phyloP scores from a whole-genome alignment of 2,329 filamentous ascomycete genomes.

The Tolypocladium inflatum region DNA sequence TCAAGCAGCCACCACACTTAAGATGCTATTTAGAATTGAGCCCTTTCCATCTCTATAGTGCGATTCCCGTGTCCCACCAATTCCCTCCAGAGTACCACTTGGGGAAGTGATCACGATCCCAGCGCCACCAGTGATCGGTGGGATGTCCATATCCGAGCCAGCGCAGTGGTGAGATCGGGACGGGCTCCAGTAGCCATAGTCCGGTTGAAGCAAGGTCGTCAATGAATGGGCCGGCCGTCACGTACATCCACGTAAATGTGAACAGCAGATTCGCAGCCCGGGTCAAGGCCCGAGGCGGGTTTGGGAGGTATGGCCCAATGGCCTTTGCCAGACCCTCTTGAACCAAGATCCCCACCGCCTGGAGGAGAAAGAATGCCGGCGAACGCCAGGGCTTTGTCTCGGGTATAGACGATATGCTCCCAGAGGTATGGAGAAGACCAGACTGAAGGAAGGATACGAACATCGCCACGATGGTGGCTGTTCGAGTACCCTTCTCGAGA shows the following conservation, averaged over 20 bases:
- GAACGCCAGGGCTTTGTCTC: slow-evolving; percentile 40
- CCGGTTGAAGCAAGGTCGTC: slow-evolving; percentile 69
- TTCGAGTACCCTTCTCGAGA: slow-evolving; percentile 21
- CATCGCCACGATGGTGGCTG: slow-evolving; percentile 17
- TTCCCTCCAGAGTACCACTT: slow-evolving; percentile 46
- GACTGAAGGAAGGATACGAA: slow-evolving; percentile 49
- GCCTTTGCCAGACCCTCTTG: slow-evolving; percentile 37
- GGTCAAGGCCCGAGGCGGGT: slow-evolving; percentile 34
- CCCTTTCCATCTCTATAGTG: slow-evolving; percentile 12
- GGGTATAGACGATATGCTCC: slow-evolving; percentile 57
- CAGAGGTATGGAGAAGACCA: slow-evolving; percentile 60
- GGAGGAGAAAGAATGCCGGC: slow-evolving; percentile 61
- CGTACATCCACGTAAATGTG: slow-evolving; percentile 56
- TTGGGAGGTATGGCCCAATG: slow-evolving; percentile 21
- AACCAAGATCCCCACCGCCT: slow-evolving; percentile 54
- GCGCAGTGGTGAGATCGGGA: slow-evolving; percentile 67
- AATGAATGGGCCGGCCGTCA: slow-evolving; percentile 54
- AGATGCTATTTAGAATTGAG: neutral
- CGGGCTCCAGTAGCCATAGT: slow-evolving; percentile 71
- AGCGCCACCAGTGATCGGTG: slow-evolving; percentile 59
- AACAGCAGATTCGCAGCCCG: slow-evolving; percentile 51
- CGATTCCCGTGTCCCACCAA: slow-evolving; percentile 47
- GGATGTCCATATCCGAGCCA: slow-evolving; percentile 52
- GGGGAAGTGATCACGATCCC: slow-evolving; percentile 43
- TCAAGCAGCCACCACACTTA: neutral